Base-by-base conservation (phyloP, 75 land plant species). In the Cupressus sempervirens region DNA sequence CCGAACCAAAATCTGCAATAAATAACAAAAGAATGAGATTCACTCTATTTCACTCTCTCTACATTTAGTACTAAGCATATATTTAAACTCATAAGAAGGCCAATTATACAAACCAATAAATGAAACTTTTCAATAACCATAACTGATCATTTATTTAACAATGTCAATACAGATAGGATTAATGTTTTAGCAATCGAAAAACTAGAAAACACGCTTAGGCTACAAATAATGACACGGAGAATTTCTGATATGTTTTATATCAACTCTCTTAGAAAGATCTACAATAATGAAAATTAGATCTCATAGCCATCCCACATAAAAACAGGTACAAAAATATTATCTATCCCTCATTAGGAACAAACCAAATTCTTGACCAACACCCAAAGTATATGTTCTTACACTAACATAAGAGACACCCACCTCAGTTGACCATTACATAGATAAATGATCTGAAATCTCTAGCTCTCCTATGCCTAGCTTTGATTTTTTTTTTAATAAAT, bases 1-100 rank as follows among this genome's bases (percentile, higher is more conserved):
- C 99, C 99, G 35, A 88, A 87, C 99, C 99, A 97, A 84, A 97
- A 97, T 86, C 97, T 96, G 87, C 74, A 86, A 32, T 56, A 23
- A 85, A 84, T 53, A 52, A 70, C 23, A 82, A 41, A 58, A 48
- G 7, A 18, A 23, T 76, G 14, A 76, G 80, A 20, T 16, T 76
- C 23, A 7, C 15, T 76, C 23, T 76, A 38, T 38, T 38, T 38
- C 2, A 2, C 40, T 38, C 40, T 38, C 40, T 38, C 40, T 38
- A 2, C 40, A 38, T 38, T 2, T 38, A 38, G 40, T 14, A 20
- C 18, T 68, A 1, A 11, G 38, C 23, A 38, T 36, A 15, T 38
- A 75, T 75, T 35, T 16, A 7, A 75, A 36, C 12, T 30, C 5
- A 35, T 9, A 75, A 30, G 41, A 35, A 75, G 5, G 5, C 38